Evolutionary conservation across 176 grass and related monocot genomes (phyloP).

Genomic region (Oryza meyeriana): DNA sequence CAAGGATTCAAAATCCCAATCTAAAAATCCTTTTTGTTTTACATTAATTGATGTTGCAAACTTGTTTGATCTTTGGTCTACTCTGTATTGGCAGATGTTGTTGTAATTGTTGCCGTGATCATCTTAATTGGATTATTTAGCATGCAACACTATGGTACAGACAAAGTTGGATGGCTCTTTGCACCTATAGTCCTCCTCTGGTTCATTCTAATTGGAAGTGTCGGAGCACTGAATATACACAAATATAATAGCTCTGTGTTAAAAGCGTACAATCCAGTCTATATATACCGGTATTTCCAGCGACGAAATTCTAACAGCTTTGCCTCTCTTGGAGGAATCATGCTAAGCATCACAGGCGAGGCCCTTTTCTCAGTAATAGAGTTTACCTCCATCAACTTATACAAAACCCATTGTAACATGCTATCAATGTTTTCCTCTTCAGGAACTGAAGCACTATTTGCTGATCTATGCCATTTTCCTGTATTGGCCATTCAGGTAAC

Average conservation of each 20-base stretch:
- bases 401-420: constrained; percentile 3
- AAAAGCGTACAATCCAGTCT: constrained; percentile 86
- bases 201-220: constrained; percentile 87
- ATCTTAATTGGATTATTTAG: constrained; percentile 94
- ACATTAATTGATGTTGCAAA: background rate
- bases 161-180: constrained; percentile 99
- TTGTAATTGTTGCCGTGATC: constrained; percentile 85
- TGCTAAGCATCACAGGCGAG: constrained; percentile 96
- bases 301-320: constrained; percentile 51
- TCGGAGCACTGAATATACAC: constrained; percentile 84
- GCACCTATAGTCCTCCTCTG: constrained; percentile 90
- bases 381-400: constrained; percentile 1
- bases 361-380: background rate
- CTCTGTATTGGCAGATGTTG: constrained; percentile 61
- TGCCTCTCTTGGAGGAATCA: constrained; percentile 88
- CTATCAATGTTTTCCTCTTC: constrained; percentile 15
- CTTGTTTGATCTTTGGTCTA: constrained; percentile 31
- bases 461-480: constrained; percentile 96
- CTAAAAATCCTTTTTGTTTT: background rate
- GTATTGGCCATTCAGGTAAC: constrained; percentile 94
- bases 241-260: constrained; percentile 73
- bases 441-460: constrained; percentile 99
- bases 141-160: constrained; percentile 96
- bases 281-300: constrained; percentile 75
- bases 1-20: constrained; percentile 21